Base-by-base conservation (phyloP, 2,329 filamentous ascomycete species). In the Trichocomaceae sp. region DNA sequence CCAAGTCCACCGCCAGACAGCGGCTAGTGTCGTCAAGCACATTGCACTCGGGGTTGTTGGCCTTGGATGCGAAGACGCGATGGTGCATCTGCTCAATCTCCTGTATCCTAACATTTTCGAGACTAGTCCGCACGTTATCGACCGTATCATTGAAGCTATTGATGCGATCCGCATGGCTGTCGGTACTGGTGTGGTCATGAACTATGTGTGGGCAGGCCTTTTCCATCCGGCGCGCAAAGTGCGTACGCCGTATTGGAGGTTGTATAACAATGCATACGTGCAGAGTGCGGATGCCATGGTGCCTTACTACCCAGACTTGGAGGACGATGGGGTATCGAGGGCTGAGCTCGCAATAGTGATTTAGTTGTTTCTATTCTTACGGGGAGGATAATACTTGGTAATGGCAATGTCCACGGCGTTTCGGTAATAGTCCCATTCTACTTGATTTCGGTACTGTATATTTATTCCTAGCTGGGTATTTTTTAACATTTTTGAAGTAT, bases 201-300 rank as follows among this genome's bases (percentile, higher is more conserved):
- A 99, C 75, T 99, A 99, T 71, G 86, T 97, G 57, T 97, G 91
- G 91, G 92, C 93, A 0, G 93, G 93, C 17, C 78, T 99, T 17
- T 99, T 99, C 79, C 95, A 99, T 69, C 92, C 93, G 0, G 93
- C 93, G 2, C 83, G 93, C 59, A 97, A 97, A 75, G 93, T 99
- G 52, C 83, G 93, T 58, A 86, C 84, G 60, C 93, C 95, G 19
- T 99, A 97, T 75, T 99, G 93, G 92, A 81, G 93, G 56, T 77
- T 99, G 44, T 96, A 96, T 76, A 99, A 99, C 65, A 90, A 96
- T 70, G 90, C 91, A 3, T 99, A 99, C 68, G 92, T 97, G 47
- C 89, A 95, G 68, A 85, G 82, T 31, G 92, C 92, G 17, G 93
- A 99, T 72, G 84, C 90, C 26, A 95, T 99, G 84, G 88, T 99